Evolutionary conservation across 306 rosid species (phyloP), one percentile per base, ranked within the genome.

Genomic region (Malus orientalis): DNA sequence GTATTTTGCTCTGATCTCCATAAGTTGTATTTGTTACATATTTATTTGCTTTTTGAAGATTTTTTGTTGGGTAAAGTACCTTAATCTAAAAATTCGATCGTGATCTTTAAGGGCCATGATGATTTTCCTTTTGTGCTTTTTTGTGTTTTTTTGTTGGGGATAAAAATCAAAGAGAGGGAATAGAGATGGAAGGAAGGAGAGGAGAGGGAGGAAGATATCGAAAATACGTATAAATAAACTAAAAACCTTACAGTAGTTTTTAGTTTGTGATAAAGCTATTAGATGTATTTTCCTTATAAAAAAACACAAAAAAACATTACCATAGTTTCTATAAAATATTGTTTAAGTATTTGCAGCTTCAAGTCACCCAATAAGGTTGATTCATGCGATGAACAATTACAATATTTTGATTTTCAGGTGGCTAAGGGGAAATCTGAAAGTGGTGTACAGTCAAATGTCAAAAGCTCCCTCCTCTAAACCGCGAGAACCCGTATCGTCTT

Each of bases 381-480:
- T 44, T 60, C 18, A 42, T 67, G 44, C 10, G 8, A 18, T 42
- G 23, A 60, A 65, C 69, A 42, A 61, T 11, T 60, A 20, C 42
- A 4, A 62, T 36, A 36, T n/a, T 77, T 40, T 32, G 47, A 76
- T 74, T 84, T 81, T 76, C 89, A 87, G 93, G 90, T 71, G 76
- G 72, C 79, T 79, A 67, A 76, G 84, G 76, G 78, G 84, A 81
- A 79, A 72, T 57, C 77, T 77, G 69, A 27, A 80, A 81, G 84
- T 67, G 81, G 84, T 51, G 5, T 77, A 70, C 76, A 73, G 75
- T 85, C 90, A 89, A 93, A 93, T 91, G 95, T 86, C 95, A 70
- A 89, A 85, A 86, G 82, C 89, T 84, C 88, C 87, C 85, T 85
- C 90, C 84, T 77, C 76, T 70, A 79, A 85, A 79, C 84, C 68